Conservation (phyloP, 257 asterid species). For the Nicotiana obtusifolia region DNA sequence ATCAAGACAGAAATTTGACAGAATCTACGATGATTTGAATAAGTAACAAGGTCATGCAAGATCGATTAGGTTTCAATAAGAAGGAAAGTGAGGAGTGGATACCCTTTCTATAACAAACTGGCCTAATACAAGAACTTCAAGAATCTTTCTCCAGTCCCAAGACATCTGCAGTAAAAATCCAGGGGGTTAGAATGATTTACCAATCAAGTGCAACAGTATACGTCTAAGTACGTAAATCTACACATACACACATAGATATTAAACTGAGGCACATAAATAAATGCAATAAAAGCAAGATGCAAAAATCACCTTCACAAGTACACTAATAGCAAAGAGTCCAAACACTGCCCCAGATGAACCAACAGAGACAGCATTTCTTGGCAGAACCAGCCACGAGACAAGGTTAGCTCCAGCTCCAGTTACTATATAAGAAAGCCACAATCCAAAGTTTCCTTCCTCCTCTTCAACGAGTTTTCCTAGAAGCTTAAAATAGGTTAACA, state of each 20-base stretch:
- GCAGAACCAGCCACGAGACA: constrained; percentile 90
- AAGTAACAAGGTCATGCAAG: not conserved
- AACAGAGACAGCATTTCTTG: constrained; percentile 87
- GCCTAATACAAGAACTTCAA: constrained; percentile 88
- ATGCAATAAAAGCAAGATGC: not conserved
- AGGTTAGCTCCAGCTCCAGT: constrained; percentile 97
- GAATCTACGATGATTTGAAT: not conserved
- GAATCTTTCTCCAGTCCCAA: constrained; percentile 99
- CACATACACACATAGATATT: not conserved
- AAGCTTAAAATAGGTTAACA: constrained; percentile 1
- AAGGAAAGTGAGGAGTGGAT: constrained; percentile 1
- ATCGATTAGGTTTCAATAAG: not conserved
- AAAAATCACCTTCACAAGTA: constrained; percentile 67
- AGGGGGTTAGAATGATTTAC: constrained; percentile 10
- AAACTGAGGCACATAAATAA: not conserved
- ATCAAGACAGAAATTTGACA: not conserved
- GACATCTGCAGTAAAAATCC: constrained; percentile 57
- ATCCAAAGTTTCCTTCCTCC: constrained; percentile 90
- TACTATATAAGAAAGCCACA: constrained; percentile 87
- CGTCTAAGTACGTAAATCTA: not conserved
- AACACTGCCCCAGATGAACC: constrained; percentile 99
- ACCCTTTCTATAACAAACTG: constrained; percentile 97
- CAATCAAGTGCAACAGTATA: not conserved
- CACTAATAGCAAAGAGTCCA: constrained; percentile 92
- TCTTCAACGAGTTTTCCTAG: constrained; percentile 95